Evolutionary conservation across 306 rosid species (phyloP).

Genomic region (Amphicarpaea edgeworthii): DNA sequence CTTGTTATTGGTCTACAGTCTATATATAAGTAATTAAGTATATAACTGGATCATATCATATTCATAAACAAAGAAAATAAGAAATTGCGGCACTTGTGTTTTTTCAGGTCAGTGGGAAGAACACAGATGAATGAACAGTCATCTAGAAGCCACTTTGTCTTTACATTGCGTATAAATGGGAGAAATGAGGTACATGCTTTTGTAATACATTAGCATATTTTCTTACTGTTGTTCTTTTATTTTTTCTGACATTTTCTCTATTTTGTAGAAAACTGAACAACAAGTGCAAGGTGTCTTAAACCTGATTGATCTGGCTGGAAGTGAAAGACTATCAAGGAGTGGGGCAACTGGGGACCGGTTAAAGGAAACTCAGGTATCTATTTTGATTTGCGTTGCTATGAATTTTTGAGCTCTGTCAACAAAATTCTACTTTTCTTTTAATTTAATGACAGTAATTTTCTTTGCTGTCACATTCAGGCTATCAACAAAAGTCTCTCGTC

Average conservation of each 20-base stretch:
- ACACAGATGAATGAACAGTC: conserved; percentile 98
- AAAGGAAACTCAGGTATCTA: conserved; percentile 93
- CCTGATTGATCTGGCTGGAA: conserved; percentile 94
- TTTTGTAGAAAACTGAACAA: conserved; percentile 81
- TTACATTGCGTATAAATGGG: conserved; percentile 91
- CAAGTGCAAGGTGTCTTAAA: conserved; percentile 96
- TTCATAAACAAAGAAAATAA: conserved; percentile 9
- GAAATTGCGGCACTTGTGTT: conserved; percentile 31
- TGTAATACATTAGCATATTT: neutral
- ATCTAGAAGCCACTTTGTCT: conserved; percentile 95
- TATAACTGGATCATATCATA: neutral
- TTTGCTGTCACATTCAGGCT: conserved; percentile 62
- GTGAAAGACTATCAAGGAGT: conserved; percentile 92
- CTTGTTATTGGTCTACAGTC: conserved; percentile 26
- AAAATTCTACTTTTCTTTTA: conserved; percentile 3
- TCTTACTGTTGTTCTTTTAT: neutral
- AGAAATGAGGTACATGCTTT: conserved; percentile 70
- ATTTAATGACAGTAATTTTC: conserved; percentile 25
- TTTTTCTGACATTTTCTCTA: conserved; percentile 31
- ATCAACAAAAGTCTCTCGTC: conserved; percentile 90
- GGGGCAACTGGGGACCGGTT: conserved; percentile 96
- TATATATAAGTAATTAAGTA: no score
- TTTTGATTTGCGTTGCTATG: conserved; percentile 28
- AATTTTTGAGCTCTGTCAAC: conserved; percentile 21
- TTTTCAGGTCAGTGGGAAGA: conserved; percentile 88